phyloP scores from a whole-genome alignment of 768 basidiomycete genomes.

The Collybiopsis luxurians region DNA sequence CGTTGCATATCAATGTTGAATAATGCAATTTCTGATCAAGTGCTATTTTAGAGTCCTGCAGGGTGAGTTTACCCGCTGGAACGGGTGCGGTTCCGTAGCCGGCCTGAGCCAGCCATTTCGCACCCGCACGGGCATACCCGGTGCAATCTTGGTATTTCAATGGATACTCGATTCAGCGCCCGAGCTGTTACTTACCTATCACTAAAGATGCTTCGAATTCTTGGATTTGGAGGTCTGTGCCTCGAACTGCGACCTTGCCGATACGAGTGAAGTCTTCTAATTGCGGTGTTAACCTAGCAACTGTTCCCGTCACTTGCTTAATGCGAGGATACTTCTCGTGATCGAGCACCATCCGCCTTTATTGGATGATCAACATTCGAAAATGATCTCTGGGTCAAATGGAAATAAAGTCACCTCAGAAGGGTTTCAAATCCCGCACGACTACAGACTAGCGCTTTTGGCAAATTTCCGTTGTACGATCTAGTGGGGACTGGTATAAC shows the following conservation, averaged over 20 bases:
- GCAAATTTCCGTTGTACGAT: neutral
- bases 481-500: neutral
- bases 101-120: slow-evolving; percentile 12
- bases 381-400: neutral
- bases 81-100: slow-evolving; percentile 2
- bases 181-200: slow-evolving; percentile 10
- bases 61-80: neutral
- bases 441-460: slow-evolving; percentile 7
- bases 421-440: slow-evolving; percentile 17
- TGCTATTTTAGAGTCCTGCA: slow-evolving; percentile 8
- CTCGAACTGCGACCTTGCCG: slow-evolving; percentile 11
- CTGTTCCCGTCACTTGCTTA: slow-evolving; percentile 18
- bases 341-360: slow-evolving; percentile 13
- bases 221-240: slow-evolving; percentile 1
- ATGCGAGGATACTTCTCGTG: slow-evolving; percentile 12
- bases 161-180: too few species aligned
- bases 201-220: slow-evolving; percentile 14
- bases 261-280: neutral
- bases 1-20: slow-evolving; percentile 10
- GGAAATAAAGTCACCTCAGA: neutral
- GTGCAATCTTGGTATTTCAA: slow-evolving; percentile 18
- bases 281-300: slow-evolving; percentile 7
- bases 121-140: slow-evolving; percentile 13
- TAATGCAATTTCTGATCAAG: slow-evolving; percentile 20
- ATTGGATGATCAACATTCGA: neutral